These are phyloP conservation scores for Puccinia coronata DNA, from an alignment of 1,284 basidiomycete species.

Conservation along the genomic window DNA sequence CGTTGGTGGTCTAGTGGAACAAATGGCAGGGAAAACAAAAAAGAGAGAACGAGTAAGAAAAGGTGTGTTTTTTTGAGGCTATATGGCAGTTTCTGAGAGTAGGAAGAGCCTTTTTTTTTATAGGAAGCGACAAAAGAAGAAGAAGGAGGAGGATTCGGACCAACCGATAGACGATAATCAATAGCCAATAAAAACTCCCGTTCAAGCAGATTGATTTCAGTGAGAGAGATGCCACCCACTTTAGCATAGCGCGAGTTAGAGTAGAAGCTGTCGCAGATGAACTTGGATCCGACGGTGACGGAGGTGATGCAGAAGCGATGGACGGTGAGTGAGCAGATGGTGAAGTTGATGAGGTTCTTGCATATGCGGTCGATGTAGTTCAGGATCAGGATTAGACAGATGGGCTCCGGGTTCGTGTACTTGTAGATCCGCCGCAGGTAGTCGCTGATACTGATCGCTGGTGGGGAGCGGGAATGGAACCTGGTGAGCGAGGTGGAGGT, in stretches of 20 bases:
- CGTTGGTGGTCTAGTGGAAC: slow-evolving; percentile 13
- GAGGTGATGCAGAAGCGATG: slow-evolving; percentile 91
- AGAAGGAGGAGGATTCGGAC: slow-evolving; percentile 56
- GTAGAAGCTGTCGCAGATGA: slow-evolving; percentile 87
- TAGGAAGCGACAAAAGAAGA: neutral
- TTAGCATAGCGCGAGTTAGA: slow-evolving; percentile 88
- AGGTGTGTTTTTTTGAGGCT: too few species aligned
- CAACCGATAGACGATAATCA: slow-evolving; percentile 87
- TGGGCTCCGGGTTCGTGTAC: slow-evolving; percentile 83
- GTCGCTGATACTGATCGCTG: slow-evolving; percentile 78
- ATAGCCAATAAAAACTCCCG: slow-evolving; percentile 84
- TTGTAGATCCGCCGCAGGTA: slow-evolving; percentile 86
- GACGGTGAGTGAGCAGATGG: slow-evolving; percentile 86
- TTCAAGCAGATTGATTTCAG: slow-evolving; percentile 87
- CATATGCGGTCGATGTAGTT: slow-evolving; percentile 95
- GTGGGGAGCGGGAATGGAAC: slow-evolving; percentile 87
- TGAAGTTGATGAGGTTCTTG: slow-evolving; percentile 77
- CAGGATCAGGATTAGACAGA: slow-evolving; percentile 81
- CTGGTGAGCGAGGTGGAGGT: slow-evolving; percentile 78
- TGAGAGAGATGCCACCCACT: slow-evolving; percentile 85
- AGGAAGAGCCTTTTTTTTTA: neutral
- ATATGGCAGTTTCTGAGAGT: neutral
- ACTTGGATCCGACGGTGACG: slow-evolving; percentile 82
- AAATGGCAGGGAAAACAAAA: neutral
- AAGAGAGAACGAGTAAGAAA: neutral